Conservation (phyloP, 352 stramenopile genomes). For the Peronospora farinosa region DNA sequence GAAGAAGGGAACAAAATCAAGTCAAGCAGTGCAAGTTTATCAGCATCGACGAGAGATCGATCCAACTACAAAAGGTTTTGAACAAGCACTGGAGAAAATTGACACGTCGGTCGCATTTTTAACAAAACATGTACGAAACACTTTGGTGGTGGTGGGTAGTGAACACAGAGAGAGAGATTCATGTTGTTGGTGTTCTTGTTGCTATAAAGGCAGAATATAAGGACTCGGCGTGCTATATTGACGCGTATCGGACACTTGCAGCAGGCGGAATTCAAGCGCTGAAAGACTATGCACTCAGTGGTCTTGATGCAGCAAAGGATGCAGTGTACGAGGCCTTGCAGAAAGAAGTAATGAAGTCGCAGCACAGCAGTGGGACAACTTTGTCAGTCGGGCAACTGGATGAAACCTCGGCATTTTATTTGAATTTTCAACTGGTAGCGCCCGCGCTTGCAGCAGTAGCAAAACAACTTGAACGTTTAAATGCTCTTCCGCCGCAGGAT, state of each 20-base stretch:
- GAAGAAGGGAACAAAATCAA: not conserved
- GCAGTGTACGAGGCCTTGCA: conserved; percentile 53
- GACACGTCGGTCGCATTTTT: conserved; percentile 61
- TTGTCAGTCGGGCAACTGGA: conserved; percentile 37
- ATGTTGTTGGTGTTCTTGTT: conserved; percentile 1
- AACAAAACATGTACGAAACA: conserved; percentile 48
- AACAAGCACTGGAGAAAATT: conserved; percentile 59
- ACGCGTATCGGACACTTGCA: conserved; percentile 63
- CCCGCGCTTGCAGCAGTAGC: conserved; percentile 51
- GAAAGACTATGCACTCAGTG: conserved; percentile 65
- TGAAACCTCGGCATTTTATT: conserved; percentile 69
- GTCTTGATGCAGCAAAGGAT: conserved; percentile 60
- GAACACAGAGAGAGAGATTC: not conserved
- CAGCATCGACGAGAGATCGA: conserved; percentile 70
- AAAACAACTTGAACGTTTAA: conserved; percentile 56
- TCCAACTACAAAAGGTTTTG: conserved; percentile 54
- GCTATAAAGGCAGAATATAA: conserved; percentile 48
- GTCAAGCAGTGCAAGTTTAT: conserved; percentile 63
- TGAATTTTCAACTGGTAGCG: conserved; percentile 68
- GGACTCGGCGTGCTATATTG: conserved; percentile 65
- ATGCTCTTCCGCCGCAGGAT: conserved; percentile 23
- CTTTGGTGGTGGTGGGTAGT: not conserved
- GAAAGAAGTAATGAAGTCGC: conserved; percentile 15
- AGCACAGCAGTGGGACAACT: conserved; percentile 10
- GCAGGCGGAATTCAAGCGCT: conserved; percentile 54